phyloP scores from a whole-genome alignment of 2,329 filamentous ascomycete genomes.

The Berkeleyomyces rouxiae region DNA sequence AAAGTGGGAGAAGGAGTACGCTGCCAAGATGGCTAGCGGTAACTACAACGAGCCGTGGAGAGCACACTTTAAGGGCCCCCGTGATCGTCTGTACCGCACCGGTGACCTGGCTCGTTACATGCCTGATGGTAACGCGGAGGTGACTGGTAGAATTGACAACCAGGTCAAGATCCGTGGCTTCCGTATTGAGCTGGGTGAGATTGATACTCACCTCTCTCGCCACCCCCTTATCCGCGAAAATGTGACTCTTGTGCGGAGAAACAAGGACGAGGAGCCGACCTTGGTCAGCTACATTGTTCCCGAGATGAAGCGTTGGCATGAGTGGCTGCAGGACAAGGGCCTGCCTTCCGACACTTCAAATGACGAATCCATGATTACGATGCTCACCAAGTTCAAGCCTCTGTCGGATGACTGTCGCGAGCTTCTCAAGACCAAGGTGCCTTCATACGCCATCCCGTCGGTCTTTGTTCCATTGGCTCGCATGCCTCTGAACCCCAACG shows the following conservation, averaged over 20 bases:
- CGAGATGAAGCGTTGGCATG: slow-evolving; percentile 55
- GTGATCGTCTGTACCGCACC: slow-evolving; percentile 73
- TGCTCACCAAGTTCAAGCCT: slow-evolving; percentile 25
- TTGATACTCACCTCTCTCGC: slow-evolving; percentile 65
- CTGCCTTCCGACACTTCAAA: slow-evolving; percentile 8
- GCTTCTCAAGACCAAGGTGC: slow-evolving; percentile 23
- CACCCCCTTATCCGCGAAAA: slow-evolving; percentile 67
- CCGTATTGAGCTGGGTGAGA: slow-evolving; percentile 85
- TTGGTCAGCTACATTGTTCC: slow-evolving; percentile 86
- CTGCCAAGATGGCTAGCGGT: slow-evolving; percentile 10
- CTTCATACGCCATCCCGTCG: slow-evolving; percentile 22
- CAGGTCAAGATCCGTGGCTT: slow-evolving; percentile 96
- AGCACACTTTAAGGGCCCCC: slow-evolving; percentile 59
- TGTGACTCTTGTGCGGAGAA: slow-evolving; percentile 67
- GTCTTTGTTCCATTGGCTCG: slow-evolving; percentile 21
- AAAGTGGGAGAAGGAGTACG: slow-evolving; percentile 31
- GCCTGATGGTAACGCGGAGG: slow-evolving; percentile 54
- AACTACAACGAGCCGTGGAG: slow-evolving; percentile 50
- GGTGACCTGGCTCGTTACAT: slow-evolving; percentile 72
- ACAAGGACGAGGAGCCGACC: slow-evolving; percentile 70
- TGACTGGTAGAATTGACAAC: slow-evolving; percentile 64
- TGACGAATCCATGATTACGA: slow-evolving; percentile 17
- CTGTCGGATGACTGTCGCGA: slow-evolving; percentile 23
- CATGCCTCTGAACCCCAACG: slow-evolving; percentile 41
- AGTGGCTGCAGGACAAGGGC: slow-evolving; percentile 35